Evolutionary conservation across 73 alveolate species (phyloP).

Genomic region (Strombidium stylifer): DNA sequence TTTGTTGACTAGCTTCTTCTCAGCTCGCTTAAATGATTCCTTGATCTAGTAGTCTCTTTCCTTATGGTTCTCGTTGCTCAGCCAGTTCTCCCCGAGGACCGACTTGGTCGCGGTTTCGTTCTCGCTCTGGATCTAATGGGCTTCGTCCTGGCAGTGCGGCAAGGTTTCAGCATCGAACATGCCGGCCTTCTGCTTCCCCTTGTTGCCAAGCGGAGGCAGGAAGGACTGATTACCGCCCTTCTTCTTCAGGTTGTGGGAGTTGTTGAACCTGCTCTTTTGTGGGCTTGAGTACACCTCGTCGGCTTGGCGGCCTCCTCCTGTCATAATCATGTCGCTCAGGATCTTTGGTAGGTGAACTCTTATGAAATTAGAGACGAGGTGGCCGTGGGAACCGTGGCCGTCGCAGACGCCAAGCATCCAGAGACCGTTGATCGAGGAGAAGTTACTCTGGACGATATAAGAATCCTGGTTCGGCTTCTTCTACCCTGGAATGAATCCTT

Average conservation of each 20-base stretch:
- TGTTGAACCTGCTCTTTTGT: no score
- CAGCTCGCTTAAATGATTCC: slow-evolving; percentile 5
- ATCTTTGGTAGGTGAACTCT: slow-evolving; percentile 62
- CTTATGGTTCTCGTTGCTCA: not conserved
- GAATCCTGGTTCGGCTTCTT: slow-evolving; percentile 55
- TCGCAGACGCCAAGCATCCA: slow-evolving; percentile 91
- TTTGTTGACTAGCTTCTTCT: slow-evolving; percentile 4
- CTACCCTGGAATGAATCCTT: slow-evolving; percentile 46
- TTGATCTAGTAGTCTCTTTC: slow-evolving; percentile 16
- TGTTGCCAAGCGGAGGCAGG: not conserved
- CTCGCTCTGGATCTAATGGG: no score
- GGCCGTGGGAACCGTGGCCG: slow-evolving; percentile 98
- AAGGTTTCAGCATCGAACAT: no score
- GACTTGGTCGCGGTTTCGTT: not conserved
- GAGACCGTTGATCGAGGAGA: slow-evolving; percentile 56
- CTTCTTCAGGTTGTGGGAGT: no score
- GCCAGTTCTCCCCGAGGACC: slow-evolving; percentile 5
- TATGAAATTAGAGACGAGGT: slow-evolving; percentile 86
- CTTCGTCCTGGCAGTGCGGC: no score
- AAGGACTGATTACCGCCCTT: not conserved
- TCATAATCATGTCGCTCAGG: slow-evolving; percentile 9
- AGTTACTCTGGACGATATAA: slow-evolving; percentile 24
- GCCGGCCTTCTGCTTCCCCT: no score
- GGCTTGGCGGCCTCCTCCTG: no score
- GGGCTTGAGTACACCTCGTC: no score